Percentiles rank a stretch among this genome's conserved stretches.
phyloP scores from a whole-genome alignment of 1,139 yeast genomes.

The Trichomonascaceae sp. region DNA sequence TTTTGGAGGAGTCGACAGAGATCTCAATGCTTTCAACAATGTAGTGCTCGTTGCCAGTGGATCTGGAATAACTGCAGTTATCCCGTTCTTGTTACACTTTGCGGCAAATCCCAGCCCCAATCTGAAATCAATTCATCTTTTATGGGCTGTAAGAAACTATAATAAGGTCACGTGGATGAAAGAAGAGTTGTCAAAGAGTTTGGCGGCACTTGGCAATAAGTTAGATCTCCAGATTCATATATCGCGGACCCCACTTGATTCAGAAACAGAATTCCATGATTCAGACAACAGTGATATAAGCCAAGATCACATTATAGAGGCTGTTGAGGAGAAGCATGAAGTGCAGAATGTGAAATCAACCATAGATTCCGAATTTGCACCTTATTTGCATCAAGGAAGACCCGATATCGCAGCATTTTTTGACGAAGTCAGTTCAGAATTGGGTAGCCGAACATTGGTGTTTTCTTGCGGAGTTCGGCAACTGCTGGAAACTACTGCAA shows the following conservation, averaged over 20 bases:
- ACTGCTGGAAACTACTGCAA: constrained; percentile 42
- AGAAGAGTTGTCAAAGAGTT: constrained; percentile 33
- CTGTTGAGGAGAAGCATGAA: not conserved
- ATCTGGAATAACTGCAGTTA: constrained; percentile 50
- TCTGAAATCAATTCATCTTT: constrained; percentile 34
- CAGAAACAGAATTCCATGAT: not conserved
- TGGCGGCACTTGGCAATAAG: constrained; percentile 11
- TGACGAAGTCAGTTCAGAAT: constrained; percentile 14
- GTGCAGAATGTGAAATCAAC: not conserved
- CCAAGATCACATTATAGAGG: not conserved
- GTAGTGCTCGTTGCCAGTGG: constrained; percentile 38
- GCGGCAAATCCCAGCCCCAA: constrained; percentile 8
- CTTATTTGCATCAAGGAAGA: constrained; percentile 24
- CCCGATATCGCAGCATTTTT: constrained; percentile 32
- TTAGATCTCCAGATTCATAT: constrained; percentile 1
- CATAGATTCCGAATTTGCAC: not conserved
- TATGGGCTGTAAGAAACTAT: constrained; percentile 43
- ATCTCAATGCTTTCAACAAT: constrained; percentile 45
- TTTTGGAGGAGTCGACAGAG: constrained; percentile 54
- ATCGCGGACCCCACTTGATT: not conserved
- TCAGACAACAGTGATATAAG: not conserved
- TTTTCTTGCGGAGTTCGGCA: constrained; percentile 49
- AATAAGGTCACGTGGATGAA: constrained; percentile 44
- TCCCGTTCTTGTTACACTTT: constrained; percentile 31
- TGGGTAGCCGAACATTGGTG: constrained; percentile 41